phyloP scores from a whole-genome alignment of 305 asterid species.

The Striga hermonthica region DNA sequence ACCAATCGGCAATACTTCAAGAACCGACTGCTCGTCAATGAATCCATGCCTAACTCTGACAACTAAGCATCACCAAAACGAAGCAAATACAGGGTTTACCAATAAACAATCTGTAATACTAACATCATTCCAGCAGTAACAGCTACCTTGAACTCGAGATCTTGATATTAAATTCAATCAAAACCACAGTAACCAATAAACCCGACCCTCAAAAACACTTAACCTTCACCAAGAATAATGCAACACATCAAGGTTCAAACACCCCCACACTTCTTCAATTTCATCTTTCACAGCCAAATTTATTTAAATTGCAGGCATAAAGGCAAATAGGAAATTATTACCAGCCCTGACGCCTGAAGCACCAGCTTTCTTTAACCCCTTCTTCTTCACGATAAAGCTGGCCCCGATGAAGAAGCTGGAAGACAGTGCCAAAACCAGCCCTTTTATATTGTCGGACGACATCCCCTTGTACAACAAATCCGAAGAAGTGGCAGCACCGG shows the following conservation, averaged over 20 bases:
- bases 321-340: slow-evolving; percentile 28
- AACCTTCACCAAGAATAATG: slow-evolving; percentile 18
- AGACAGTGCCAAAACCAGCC: slow-evolving; percentile 81
- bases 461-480: slow-evolving; percentile 64
- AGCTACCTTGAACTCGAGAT: slow-evolving; percentile 24
- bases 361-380: slow-evolving; percentile 89
- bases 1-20: slow-evolving; percentile 2
- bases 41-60: slow-evolving; percentile 7
- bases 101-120: slow-evolving; percentile 11
- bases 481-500: slow-evolving; percentile 34
- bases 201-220: slow-evolving; percentile 12
- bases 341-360: slow-evolving; percentile 80
- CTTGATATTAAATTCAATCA: slow-evolving; percentile 15
- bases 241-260: slow-evolving; percentile 22
- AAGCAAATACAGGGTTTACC: slow-evolving; percentile 1
- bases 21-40: slow-evolving; percentile 18
- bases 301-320: slow-evolving; percentile 16
- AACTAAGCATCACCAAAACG: slow-evolving; percentile 7
- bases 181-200: not conserved
- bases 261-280: slow-evolving; percentile 22
- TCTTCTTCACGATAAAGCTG: slow-evolving; percentile 94
- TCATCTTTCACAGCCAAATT: slow-evolving; percentile 9
- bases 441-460: slow-evolving; percentile 93
- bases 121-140: slow-evolving; percentile 1
- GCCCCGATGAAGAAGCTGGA: slow-evolving; percentile 92